Percentiles rank a stretch among this genome's conserved stretches.
phyloP scores from a whole-genome alignment of 352 stramenopile genomes.

The Phytophthora chlamydospora region DNA sequence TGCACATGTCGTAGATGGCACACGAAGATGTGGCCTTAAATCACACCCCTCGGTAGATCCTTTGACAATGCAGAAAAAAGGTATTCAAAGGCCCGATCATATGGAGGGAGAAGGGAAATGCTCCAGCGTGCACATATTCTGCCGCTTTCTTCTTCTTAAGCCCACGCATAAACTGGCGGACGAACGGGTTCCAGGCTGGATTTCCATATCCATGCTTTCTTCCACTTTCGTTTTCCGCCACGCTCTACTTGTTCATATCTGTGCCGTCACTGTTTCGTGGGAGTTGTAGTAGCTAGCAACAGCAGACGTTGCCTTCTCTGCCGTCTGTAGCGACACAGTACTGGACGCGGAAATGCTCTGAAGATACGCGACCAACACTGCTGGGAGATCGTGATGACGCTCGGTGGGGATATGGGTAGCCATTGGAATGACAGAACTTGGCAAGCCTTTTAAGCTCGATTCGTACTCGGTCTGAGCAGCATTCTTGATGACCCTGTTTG shows the following conservation, averaged over 20 bases:
- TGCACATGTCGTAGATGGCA: conserved; percentile 20
- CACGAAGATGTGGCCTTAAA: conserved; percentile 13
- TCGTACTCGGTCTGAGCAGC: conserved; percentile 11
- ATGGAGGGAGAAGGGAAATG: not conserved
- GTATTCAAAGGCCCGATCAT: not conserved
- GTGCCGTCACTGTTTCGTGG: conserved; percentile 8
- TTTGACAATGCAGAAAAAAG: not conserved
- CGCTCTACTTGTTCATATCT: conserved; percentile 4
- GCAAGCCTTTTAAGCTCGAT: conserved; percentile 11
- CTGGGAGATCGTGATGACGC: conserved; percentile 11
- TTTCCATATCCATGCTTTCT: conserved; percentile 6
- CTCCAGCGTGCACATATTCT: not conserved
- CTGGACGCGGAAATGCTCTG: conserved; percentile 11
- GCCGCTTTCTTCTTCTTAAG: conserved; percentile 4
- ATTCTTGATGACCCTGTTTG: conserved; percentile 10
- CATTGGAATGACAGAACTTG: conserved; percentile 2
- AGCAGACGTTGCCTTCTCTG: conserved; percentile 10
- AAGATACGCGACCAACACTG: conserved; percentile 6
- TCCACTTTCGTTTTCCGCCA: not conserved
- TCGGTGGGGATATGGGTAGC: conserved; percentile 5
- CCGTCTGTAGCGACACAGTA: conserved; percentile 14
- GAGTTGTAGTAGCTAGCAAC: conserved; percentile 12
- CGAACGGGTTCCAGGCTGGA: conserved; percentile 3
- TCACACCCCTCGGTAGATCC: not conserved
- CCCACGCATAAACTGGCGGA: conserved; percentile 5